Conservation (phyloP, 768 basidiomycete species). For the Suillus decipiens region DNA sequence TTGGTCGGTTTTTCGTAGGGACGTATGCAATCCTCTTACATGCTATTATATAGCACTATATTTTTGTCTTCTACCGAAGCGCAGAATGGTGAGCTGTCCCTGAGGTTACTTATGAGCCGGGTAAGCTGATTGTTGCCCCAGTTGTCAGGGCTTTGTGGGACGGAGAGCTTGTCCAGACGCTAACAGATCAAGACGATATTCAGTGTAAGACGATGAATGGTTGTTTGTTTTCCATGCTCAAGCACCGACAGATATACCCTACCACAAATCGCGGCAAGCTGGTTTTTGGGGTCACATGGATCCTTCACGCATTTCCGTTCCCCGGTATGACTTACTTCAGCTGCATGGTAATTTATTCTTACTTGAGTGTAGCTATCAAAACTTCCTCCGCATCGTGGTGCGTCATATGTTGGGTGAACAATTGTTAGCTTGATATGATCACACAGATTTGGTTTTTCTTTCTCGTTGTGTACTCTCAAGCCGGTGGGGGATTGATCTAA, state of each 20-base stretch:
- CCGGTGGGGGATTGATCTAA: constrained; percentile 52
- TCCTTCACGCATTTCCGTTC: constrained; percentile 77
- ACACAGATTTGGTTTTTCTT: constrained; percentile 63
- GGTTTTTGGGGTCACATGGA: constrained; percentile 74
- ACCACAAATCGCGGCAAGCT: constrained; percentile 51
- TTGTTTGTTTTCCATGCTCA: constrained; percentile 11
- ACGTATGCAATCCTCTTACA: constrained; percentile 7
- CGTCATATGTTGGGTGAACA: background rate
- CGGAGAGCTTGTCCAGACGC: constrained; percentile 79
- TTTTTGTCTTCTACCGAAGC: constrained; percentile 86
- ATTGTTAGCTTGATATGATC: background rate
- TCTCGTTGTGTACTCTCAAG: constrained; percentile 79
- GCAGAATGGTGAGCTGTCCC: constrained; percentile 60
- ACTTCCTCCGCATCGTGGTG: constrained; percentile 72
- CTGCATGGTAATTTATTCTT: background rate
- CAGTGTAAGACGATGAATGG: constrained; percentile 54
- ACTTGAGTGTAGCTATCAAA: constrained; percentile 66
- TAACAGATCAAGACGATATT: constrained; percentile 73
- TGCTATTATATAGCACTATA: constrained; percentile 52
- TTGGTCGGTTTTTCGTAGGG: constrained; percentile 50
- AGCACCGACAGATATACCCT: constrained; percentile 59
- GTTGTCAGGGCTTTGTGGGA: constrained; percentile 84
- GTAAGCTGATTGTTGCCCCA: constrained; percentile 28
- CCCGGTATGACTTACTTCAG: constrained; percentile 45
- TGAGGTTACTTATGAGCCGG: background rate